phyloP scores from a whole-genome alignment of 2,329 filamentous ascomycete genomes.

The Colletotrichum tropicale region DNA sequence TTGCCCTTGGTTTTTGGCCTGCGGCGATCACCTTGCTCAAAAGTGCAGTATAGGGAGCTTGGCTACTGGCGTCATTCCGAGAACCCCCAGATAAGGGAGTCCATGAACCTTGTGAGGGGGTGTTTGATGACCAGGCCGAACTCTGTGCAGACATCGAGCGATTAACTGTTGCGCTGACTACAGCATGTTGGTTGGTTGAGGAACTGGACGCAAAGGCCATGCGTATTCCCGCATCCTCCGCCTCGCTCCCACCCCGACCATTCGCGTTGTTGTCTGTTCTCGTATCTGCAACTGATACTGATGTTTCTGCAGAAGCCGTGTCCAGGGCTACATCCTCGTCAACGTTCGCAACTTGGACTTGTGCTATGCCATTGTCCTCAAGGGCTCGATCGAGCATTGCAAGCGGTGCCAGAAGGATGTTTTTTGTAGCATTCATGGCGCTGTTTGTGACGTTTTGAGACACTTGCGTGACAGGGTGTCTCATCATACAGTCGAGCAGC shows the following conservation, averaged over 20 bases:
- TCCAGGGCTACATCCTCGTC: neutral
- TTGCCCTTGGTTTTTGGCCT: neutral
- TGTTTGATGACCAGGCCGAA: too few species aligned
- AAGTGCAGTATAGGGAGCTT: neutral
- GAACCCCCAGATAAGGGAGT: neutral
- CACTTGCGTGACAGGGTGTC: slow-evolving; percentile 21
- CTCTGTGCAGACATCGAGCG: too few species aligned
- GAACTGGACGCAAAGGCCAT: too few species aligned
- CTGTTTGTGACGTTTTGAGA: neutral
- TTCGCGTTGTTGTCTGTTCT: too few species aligned
- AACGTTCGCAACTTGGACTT: neutral
- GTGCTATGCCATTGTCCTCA: neutral
- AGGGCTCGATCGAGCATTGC: neutral
- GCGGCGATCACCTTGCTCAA: neutral
- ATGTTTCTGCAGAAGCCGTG: too few species aligned
- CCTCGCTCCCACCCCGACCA: too few species aligned
- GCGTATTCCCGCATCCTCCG: too few species aligned
- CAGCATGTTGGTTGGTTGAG: too few species aligned
- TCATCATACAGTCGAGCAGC: slow-evolving; percentile 40
- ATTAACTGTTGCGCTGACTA: too few species aligned
- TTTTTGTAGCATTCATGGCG: neutral
- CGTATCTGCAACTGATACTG: too few species aligned
- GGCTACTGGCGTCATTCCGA: neutral
- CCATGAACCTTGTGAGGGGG: neutral
- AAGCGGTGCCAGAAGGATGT: neutral